Base-by-base conservation (phyloP, 2,329 filamentous ascomycete species). In the Penicillium nordicum region DNA sequence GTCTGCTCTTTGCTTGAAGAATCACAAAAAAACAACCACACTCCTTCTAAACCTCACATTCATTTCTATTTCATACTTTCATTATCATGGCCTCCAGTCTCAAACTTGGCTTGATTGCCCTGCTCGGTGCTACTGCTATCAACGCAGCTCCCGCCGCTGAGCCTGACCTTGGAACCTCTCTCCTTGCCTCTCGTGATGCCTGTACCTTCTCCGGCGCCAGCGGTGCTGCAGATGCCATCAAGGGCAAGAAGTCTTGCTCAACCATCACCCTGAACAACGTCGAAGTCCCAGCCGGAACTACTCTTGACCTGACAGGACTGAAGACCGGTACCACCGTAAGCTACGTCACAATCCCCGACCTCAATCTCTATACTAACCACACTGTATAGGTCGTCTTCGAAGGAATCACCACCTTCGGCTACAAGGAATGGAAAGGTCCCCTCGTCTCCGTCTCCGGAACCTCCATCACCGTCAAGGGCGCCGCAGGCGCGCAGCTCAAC, bases 341-440 rank as follows among this genome's bases (percentile, higher is more conserved):
- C n/a, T 11, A 18, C n/a, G 2, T 18, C 36, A 11, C 36, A 11
- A 21, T 11, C 36, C 11, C 36, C 36, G 2, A 38, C n/a, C 36
- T 12, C 4, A 21, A 21, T 18, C 36, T 38, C n/a, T 11, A 38
- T 38, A 18, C 36, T 38, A 38, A 38, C 36, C 36, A 10, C 8
- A 23, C 23, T 21, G 3, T 4, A 12, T 40, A 76, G 71, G 79
- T 88, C 59, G 82, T 81, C 61, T 88, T 88, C 72, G 72, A 83
- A 58, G 87, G 87, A 37, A 83, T 77, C 18, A 88, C 86, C 23
- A 84, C 81, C 49, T 89, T 86, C 67, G 85, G 78, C 21, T 88
- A 87, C 73, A 75, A 82, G 59, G 82, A 86, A 64, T 89, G 85
- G 86, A 69, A 69, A 1, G 86, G 87, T 0, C 86, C 86, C 45